Evolutionary conservation across 208 protist genomes (phyloP).

Genomic region (Vickermania spadyakhi): DNA sequence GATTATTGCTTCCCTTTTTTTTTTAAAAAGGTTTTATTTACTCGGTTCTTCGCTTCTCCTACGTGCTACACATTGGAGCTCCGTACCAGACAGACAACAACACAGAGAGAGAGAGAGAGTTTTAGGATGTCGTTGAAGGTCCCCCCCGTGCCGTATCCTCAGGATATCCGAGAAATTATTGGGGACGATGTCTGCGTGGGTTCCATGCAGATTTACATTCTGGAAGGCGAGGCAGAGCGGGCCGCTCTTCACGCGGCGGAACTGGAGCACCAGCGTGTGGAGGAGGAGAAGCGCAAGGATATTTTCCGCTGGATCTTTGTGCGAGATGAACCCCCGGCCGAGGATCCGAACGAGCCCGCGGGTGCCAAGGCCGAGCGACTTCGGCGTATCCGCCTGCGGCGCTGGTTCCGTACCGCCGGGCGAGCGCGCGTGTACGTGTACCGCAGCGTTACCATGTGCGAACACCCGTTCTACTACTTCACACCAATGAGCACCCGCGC

Average conservation of each 20-base stretch:
- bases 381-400: background rate
- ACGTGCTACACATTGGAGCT: no score
- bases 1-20: no score
- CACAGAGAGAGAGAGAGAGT: no score
- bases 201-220: background rate
- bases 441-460: background rate
- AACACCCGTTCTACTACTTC: background rate
- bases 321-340: background rate
- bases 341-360: background rate
- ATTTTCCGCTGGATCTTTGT: constrained; percentile 1
- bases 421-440: background rate
- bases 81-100: no score
- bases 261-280: background rate
- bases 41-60: no score
- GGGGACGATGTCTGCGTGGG: background rate
- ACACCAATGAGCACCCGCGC: background rate
- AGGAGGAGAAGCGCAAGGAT: background rate
- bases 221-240: background rate
- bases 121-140: no score
- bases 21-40: no score
- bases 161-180: no score
- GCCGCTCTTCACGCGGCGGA: background rate
- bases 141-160: no score
- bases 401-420: background rate
- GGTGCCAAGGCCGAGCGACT: background rate